Conservation (phyloP, 1,284 basidiomycete species). For the Moesziomyces sp. region DNA sequence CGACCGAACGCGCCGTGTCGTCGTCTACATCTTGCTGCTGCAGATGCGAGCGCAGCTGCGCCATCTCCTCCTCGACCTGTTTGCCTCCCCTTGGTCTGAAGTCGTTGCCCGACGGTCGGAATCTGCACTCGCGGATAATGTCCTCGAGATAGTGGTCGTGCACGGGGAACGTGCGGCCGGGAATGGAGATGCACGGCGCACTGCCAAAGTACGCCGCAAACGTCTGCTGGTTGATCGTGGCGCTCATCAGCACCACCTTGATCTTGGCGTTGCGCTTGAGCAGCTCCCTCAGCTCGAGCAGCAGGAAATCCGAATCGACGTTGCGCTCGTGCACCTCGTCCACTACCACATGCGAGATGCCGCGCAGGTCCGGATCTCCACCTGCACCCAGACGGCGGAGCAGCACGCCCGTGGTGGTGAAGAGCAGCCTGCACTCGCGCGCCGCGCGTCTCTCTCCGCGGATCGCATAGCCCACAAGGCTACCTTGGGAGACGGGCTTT, state of each 20-base stretch:
- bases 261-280: slow-evolving; percentile 77
- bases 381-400: slow-evolving; percentile 78
- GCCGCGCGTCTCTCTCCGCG: slow-evolving; percentile 83
- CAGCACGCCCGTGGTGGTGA: slow-evolving; percentile 92
- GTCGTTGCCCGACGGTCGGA: slow-evolving; percentile 64
- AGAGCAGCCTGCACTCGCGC: slow-evolving; percentile 75
- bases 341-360: slow-evolving; percentile 86
- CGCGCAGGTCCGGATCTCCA: slow-evolving; percentile 77
- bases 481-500: slow-evolving; percentile 21
- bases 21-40: slow-evolving; percentile 73
- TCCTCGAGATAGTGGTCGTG: slow-evolving; percentile 65
- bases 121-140: slow-evolving; percentile 40
- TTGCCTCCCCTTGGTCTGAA: slow-evolving; percentile 38
- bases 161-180: slow-evolving; percentile 72
- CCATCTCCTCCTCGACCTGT: slow-evolving; percentile 67
- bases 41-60: slow-evolving; percentile 72
- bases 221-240: slow-evolving; percentile 54
- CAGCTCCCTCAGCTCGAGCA: slow-evolving; percentile 84
- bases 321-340: slow-evolving; percentile 95
- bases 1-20: slow-evolving; percentile 73
- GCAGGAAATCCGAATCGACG: slow-evolving; percentile 86
- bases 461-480: slow-evolving; percentile 84
- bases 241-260: slow-evolving; percentile 75
- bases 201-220: slow-evolving; percentile 67
- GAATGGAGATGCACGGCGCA: slow-evolving; percentile 84